These are phyloP conservation scores for Cercophora scortea DNA, from an alignment of 495 filamentous ascomycete species.

Conservation along the genomic window DNA sequence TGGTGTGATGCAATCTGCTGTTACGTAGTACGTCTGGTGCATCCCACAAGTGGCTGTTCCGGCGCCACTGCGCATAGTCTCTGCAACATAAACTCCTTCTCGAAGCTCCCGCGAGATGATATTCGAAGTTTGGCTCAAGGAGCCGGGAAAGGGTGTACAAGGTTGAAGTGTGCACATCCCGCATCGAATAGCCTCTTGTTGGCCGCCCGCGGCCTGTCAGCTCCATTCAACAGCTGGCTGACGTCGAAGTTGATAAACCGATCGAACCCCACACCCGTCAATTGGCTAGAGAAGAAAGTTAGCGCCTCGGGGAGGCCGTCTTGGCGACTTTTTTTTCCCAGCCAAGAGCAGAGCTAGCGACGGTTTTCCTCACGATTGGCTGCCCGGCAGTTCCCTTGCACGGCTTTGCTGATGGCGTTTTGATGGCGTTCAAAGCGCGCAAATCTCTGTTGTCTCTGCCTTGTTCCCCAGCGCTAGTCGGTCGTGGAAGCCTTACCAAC, in stretches of 20 bases:
- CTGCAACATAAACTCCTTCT: background rate
- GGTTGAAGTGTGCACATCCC: background rate
- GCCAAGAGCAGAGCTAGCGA: background rate
- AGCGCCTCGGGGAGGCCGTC: conserved; percentile 13
- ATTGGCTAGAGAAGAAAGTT: background rate
- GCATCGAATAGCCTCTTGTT: background rate
- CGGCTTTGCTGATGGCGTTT: background rate
- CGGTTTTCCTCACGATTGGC: background rate
- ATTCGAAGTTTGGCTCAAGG: background rate
- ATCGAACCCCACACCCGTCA: conserved; percentile 1
- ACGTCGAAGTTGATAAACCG: background rate
- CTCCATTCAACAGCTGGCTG: background rate
- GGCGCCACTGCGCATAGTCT: background rate
- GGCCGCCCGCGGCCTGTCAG: background rate
- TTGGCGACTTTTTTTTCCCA: conserved; percentile 7
- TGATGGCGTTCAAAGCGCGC: background rate
- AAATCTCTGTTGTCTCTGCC: background rate
- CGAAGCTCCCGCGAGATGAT: background rate
- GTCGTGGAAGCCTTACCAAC: conserved; percentile 1
- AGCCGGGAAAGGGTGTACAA: background rate
- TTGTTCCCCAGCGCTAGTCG: background rate
- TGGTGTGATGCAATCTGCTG: background rate
- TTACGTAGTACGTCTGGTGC: background rate
- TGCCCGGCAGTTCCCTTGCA: background rate
- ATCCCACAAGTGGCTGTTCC: background rate